Conservation (phyloP, 495 filamentous ascomycete genomes). For the Friedmanniomyces endolithicus region DNA sequence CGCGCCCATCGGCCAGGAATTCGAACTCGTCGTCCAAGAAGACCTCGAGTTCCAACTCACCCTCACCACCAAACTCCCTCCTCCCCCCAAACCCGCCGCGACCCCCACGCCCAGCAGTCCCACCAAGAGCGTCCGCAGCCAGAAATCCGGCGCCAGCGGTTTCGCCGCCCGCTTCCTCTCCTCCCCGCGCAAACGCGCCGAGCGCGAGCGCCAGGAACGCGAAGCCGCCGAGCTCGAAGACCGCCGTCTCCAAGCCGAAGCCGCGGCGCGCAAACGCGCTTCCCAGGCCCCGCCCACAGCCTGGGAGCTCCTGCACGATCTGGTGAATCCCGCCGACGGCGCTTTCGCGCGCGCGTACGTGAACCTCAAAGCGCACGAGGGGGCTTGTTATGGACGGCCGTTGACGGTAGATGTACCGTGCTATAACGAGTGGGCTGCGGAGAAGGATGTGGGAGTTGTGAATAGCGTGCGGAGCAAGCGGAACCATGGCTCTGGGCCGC, state of each 20-base stretch:
- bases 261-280: conserved; percentile 46
- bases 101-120: conserved; percentile 7
- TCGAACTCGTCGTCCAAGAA: conserved; percentile 91
- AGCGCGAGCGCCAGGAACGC: conserved; percentile 68
- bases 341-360: conserved; percentile 90
- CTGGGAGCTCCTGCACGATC: conserved; percentile 75
- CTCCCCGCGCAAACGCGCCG: conserved; percentile 88
- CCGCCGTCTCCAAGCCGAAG: conserved; percentile 52
- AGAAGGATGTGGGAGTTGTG: conserved; percentile 52
- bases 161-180: conserved; percentile 88
- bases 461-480: conserved; percentile 81
- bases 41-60: conserved; percentile 96
- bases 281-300: conserved; percentile 46
- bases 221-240: conserved; percentile 58
- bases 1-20: conserved; percentile 94
- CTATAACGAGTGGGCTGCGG: conserved; percentile 96
- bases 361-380: conserved; percentile 81
- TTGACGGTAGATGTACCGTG: conserved; percentile 78
- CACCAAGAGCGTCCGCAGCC: conserved; percentile 40
- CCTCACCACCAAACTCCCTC: conserved; percentile 84
- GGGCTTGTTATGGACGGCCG: conserved; percentile 70
- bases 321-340: conserved; percentile 70
- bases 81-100: conserved; percentile 43
- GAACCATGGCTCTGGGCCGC: conserved; percentile 44
- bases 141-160: conserved; percentile 56